Evolutionary conservation across 495 filamentous ascomycete species (phyloP).

Genomic region (Xylaria curta): DNA sequence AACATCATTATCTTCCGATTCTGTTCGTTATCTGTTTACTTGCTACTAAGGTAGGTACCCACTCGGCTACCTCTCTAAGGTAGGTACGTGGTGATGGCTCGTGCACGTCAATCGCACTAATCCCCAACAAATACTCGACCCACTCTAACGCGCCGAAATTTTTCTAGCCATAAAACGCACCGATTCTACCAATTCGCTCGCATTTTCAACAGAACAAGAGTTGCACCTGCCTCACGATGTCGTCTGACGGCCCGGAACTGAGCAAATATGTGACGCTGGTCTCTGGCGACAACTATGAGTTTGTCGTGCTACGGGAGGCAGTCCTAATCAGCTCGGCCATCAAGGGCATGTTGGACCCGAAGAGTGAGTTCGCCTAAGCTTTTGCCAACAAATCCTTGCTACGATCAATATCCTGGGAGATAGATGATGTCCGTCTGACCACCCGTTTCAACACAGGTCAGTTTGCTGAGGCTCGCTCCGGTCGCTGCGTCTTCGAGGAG

Average conservation of each 20-base stretch:
- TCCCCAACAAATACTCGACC: neutral
- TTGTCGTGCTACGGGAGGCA: slow-evolving; percentile 78
- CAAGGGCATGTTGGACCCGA: slow-evolving; percentile 81
- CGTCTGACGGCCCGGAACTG: slow-evolving; percentile 26
- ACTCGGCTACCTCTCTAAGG: too few relatives aligned
- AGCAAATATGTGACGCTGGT: slow-evolving; percentile 83
- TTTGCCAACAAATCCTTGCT: neutral
- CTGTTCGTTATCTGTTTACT: neutral
- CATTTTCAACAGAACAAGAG: slow-evolving; percentile 17
- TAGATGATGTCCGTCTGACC: slow-evolving; percentile 20
- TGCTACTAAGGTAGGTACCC: too few relatives aligned
- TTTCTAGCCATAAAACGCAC: slow-evolving; percentile 3
- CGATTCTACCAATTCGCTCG: neutral
- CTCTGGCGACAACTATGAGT: slow-evolving; percentile 88
- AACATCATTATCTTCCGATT: neutral
- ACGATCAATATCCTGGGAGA: neutral
- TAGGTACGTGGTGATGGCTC: neutral
- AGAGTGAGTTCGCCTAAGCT: slow-evolving; percentile 58
- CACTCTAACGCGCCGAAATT: slow-evolving; percentile 23
- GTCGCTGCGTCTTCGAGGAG: slow-evolving; percentile 70
- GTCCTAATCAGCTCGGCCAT: slow-evolving; percentile 78
- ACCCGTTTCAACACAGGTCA: slow-evolving; percentile 54
- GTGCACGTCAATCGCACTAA: neutral
- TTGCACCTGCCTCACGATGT: slow-evolving; percentile 30
- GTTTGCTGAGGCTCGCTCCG: slow-evolving; percentile 72